A percentile compares a stretch with the other conserved stretches of the same genome.
phyloP scores from a whole-genome alignment of 106 monocot species.

The Cymbidium sinense region DNA sequence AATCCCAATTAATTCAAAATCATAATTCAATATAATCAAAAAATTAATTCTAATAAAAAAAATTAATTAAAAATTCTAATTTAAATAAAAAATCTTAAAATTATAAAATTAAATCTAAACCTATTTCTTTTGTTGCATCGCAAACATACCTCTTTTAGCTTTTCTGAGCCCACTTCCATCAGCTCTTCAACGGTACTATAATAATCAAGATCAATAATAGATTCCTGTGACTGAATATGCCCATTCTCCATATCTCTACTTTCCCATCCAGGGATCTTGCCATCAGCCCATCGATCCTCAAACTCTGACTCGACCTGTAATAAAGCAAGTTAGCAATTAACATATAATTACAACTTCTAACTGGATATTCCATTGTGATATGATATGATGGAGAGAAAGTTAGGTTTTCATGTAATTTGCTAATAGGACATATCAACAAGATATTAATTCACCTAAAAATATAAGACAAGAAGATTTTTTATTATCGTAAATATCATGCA shows the following conservation, averaged over 20 bases:
- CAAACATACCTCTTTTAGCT: conserved; percentile 74
- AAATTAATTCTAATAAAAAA: background rate
- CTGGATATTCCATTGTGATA: background rate
- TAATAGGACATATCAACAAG: background rate
- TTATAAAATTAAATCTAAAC: background rate
- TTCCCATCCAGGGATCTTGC: conserved; percentile 68
- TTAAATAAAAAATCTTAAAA: background rate
- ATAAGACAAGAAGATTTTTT: background rate
- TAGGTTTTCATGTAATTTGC: background rate
- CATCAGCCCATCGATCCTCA: conserved; percentile 68
- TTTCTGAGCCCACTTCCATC: conserved; percentile 82
- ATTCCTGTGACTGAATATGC: conserved; percentile 35
- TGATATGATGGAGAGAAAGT: background rate
- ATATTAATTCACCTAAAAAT: background rate
- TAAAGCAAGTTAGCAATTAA: conserved; percentile 5
- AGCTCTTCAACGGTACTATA: conserved; percentile 87
- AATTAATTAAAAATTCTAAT: background rate
- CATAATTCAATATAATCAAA: background rate
- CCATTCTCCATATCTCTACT: conserved; percentile 56
- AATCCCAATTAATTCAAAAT: background rate
- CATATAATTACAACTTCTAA: background rate
- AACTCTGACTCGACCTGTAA: conserved; percentile 83
- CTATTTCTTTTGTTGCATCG: background rate
- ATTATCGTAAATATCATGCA: background rate
- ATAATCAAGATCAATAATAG: conserved; percentile 89